phyloP scores from a whole-genome alignment of 345 rosid species.

The Heritiera fomes region DNA sequence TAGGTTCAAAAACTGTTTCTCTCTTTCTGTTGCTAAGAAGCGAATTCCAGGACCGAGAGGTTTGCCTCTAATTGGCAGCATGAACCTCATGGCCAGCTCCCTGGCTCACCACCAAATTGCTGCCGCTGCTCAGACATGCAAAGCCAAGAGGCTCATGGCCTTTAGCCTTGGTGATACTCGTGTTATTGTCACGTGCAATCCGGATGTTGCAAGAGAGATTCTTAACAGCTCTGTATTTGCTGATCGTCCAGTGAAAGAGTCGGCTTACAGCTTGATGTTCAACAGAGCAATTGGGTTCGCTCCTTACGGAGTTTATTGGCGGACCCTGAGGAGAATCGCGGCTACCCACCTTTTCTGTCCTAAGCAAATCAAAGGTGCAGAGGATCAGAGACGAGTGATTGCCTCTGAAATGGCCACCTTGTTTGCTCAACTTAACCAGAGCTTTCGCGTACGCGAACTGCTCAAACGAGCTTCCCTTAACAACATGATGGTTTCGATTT shows the following conservation, averaged over 20 bases:
- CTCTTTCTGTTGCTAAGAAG: constrained; percentile 11
- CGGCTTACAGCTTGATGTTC: constrained; percentile 73
- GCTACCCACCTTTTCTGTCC: constrained; percentile 64
- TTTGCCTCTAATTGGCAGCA: constrained; percentile 63
- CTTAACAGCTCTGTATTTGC: constrained; percentile 61
- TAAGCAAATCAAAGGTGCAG: constrained; percentile 51
- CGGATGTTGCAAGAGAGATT: constrained; percentile 68
- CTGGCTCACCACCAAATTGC: constrained; percentile 66
- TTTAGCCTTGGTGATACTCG: constrained; percentile 72
- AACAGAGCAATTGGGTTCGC: constrained; percentile 80
- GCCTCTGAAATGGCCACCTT: constrained; percentile 50
- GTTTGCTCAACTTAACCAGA: constrained; percentile 24
- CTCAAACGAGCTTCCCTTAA: constrained; percentile 68
- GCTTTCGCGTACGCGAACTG: constrained; percentile 46
- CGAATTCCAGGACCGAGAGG: constrained; percentile 78
- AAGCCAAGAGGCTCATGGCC: constrained; percentile 64
- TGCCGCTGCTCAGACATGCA: constrained; percentile 37
- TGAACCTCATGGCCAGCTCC: constrained; percentile 55
- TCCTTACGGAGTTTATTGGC: constrained; percentile 75
- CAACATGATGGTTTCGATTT: constrained; percentile 76
- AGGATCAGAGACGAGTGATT: constrained; percentile 43
- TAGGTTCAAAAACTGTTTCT: constrained; percentile 22
- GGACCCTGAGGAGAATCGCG: constrained; percentile 62
- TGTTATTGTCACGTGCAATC: constrained; percentile 61
- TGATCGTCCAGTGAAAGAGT: constrained; percentile 77